phyloP scores from a whole-genome alignment of 306 rosid species.

The Quercus aquifolioides region DNA sequence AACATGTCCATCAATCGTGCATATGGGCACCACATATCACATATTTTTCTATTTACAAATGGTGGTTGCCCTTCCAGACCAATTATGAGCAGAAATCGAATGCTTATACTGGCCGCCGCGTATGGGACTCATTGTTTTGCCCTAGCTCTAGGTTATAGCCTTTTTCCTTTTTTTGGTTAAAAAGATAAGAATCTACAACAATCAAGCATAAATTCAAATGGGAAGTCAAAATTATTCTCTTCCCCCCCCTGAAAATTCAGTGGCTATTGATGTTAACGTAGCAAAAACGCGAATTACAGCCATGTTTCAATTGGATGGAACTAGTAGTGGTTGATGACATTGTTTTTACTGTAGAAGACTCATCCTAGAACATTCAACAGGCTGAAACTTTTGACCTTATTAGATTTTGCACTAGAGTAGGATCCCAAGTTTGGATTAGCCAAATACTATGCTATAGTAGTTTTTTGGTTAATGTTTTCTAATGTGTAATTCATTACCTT shows the following conservation, averaged over 20 bases:
- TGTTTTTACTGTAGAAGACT: neutral
- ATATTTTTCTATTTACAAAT: neutral
- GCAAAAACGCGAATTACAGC: neutral
- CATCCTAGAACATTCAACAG: neutral
- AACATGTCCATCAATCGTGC: slow-evolving; percentile 3
- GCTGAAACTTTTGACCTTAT: neutral
- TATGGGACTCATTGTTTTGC: neutral
- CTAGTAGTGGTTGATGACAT: neutral
- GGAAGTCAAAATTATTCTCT: slow-evolving; percentile 1
- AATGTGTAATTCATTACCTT: neutral
- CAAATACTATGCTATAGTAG: neutral
- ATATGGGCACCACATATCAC: neutral
- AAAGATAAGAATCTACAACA: neutral
- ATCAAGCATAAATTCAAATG: neutral
- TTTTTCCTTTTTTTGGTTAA: neutral
- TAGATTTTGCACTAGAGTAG: neutral
- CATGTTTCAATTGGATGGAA: neutral
- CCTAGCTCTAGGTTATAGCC: neutral
- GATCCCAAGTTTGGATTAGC: neutral
- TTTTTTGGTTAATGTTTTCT: neutral
- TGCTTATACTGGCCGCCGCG: neutral
- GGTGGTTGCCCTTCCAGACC: neutral
- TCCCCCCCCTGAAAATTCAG: neutral
- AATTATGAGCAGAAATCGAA: neutral
- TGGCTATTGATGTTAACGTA: neutral